Evolutionary conservation across 23 red algal genomes (phyloP), one percentile per base, ranked within the genome.

Genomic region (Chondrus crispus): DNA sequence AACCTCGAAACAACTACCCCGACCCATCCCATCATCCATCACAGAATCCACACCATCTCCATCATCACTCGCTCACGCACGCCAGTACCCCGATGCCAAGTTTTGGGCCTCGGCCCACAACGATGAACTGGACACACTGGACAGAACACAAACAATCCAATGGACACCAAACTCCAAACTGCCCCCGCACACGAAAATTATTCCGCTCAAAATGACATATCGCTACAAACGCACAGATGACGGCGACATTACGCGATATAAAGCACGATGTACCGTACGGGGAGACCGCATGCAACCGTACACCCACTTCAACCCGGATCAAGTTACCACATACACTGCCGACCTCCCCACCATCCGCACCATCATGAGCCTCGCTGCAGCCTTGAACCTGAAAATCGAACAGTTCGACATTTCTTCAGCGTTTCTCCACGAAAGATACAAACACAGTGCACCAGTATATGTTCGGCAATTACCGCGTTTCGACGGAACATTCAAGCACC

Each of bases 351-450:
- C 80, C 2, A 62, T 68, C 14, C 80, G 80, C 6, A 13, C 37
- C 7, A 44, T 55, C 35, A 45, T 84, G 3, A 33, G 32, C 33
- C 55, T 84, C 3, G 38, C 54, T 39, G 80, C 80, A 4, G 51
- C n/a, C 32, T 40, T 64, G 53, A 62, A 84, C 52, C 55, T 66
- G 2, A 68, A 39, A 8, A 13, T 84, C 46, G 80, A 84, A 30
- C 80, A 84, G 22, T 84, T 84, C 37, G 52, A 68, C 32, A 62
- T 84, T 38, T 43, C 39, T 38, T 84, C 80, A 41, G 80, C 80
- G 2, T 84, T 84, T 28, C 32, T 62, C 2, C 52, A 84, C 37
- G 80, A 84, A 46, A 2, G n/a, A 43, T 84, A 68, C 33, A 26
- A 68, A 5, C 55, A 84, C 52, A 4, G 14, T 22, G n/a, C 51